phyloP scores from a whole-genome alignment of 2,329 filamentous ascomycete species.

The Apiospora rasikravindrae region DNA sequence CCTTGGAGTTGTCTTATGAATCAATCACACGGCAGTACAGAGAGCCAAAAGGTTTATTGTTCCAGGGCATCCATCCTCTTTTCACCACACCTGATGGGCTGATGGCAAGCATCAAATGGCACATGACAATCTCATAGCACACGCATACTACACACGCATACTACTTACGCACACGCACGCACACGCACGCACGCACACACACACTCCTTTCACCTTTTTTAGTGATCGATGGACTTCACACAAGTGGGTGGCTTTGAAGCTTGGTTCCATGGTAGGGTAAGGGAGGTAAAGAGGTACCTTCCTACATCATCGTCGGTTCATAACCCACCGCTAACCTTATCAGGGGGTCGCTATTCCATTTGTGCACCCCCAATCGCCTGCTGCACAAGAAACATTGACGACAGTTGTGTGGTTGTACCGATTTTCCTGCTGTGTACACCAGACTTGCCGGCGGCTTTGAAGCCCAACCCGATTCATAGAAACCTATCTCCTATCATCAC shows the following conservation, averaged over 20 bases:
- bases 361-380: background rate
- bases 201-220: background rate
- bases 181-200: background rate
- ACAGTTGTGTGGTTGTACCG: background rate
- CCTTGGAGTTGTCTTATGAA: background rate
- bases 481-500: background rate
- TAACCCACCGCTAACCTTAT: slow-evolving; percentile 1
- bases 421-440: background rate
- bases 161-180: background rate
- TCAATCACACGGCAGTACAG: slow-evolving; percentile 5
- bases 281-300: background rate
- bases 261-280: slow-evolving; percentile 4
- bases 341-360: background rate
- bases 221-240: background rate
- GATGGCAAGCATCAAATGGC: slow-evolving; percentile 5
- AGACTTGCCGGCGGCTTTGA: slow-evolving; percentile 3
- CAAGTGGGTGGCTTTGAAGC: background rate
- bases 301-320: slow-evolving; percentile 3
- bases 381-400: slow-evolving; percentile 3
- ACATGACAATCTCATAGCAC: slow-evolving; percentile 14
- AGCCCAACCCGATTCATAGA: slow-evolving; percentile 8
- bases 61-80: background rate
- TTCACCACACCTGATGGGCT: slow-evolving; percentile 14
- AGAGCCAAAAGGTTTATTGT: slow-evolving; percentile 4
- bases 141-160: background rate